A percentile compares a stretch with the other conserved stretches of the same genome.
Conservation (phyloP, 148 eudicot species). For the Silene latifolia region DNA sequence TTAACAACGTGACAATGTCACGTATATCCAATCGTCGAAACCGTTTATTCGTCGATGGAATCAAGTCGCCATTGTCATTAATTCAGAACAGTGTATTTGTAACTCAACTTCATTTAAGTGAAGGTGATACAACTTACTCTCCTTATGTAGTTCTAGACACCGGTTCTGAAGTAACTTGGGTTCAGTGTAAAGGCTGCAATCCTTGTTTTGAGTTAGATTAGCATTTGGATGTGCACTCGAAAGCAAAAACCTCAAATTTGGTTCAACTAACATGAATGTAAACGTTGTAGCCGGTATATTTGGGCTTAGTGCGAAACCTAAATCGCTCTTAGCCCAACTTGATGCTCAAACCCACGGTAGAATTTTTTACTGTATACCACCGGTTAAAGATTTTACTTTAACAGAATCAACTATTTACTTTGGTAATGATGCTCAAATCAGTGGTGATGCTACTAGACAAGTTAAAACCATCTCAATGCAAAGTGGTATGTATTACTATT, state of each 20-base stretch:
- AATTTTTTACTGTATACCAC: conserved; percentile 10
- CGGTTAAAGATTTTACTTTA: background rate
- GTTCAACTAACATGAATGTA: background rate
- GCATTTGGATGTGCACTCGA: conserved; percentile 17
- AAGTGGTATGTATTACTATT: background rate
- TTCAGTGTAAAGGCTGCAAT: conserved; percentile 17
- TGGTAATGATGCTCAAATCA: conserved; percentile 13
- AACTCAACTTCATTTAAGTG: background rate
- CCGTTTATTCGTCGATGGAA: background rate
- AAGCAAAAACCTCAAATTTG: background rate
- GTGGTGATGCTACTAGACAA: background rate
- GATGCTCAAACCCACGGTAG: conserved; percentile 7
- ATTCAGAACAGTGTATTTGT: background rate
- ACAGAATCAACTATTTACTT: background rate
- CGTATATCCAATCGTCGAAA: background rate
- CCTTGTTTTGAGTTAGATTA: conserved; percentile 9
- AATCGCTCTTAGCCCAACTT: conserved; percentile 16
- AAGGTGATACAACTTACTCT: background rate
- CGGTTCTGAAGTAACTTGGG: conserved; percentile 10
- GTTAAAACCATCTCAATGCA: conserved; percentile 5
- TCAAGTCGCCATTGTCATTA: background rate
- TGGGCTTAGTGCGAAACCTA: conserved; percentile 6
- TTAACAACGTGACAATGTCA: conserved; percentile 13
- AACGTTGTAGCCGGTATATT: conserved; percentile 4
- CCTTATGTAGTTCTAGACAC: conserved; percentile 13